Conservation (phyloP, 2,329 filamentous ascomycete species). For the Fusarium sp. region DNA sequence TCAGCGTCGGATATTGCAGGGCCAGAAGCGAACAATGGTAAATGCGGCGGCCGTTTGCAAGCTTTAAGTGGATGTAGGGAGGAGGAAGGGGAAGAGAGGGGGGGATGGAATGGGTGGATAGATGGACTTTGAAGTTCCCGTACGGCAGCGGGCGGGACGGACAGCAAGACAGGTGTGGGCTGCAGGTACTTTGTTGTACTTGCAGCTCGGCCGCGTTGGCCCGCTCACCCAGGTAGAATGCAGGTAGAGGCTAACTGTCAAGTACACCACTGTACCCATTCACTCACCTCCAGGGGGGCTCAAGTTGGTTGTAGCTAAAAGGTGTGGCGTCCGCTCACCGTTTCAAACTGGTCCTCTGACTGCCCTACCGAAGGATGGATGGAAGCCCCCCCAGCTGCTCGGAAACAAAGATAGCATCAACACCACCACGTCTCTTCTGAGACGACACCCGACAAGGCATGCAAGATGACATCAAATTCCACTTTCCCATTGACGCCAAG, state of each 20-base stretch:
- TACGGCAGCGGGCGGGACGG: conserved; percentile 29
- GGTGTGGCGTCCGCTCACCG: conserved; percentile 1
- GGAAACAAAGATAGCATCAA: conserved; percentile 27
- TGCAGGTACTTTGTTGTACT: neutral
- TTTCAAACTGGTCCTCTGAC: conserved; percentile 6
- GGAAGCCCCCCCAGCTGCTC: neutral
- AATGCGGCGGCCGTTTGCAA: conserved; percentile 12
- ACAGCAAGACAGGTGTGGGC: conserved; percentile 10
- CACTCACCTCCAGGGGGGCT: neutral
- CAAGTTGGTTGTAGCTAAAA: conserved; percentile 7
- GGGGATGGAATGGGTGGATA: conserved; percentile 16
- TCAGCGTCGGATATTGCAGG: conserved; percentile 22
- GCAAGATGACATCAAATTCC: conserved; percentile 24
- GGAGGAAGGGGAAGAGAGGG: conserved; percentile 5
- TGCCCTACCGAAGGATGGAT: neutral
- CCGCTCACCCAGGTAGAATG: neutral
- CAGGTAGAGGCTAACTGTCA: neutral
- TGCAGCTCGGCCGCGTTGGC: neutral
- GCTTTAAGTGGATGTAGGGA: conserved; percentile 14
- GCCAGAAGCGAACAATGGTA: conserved; percentile 10
- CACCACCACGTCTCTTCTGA: conserved; percentile 8
- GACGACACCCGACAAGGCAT: conserved; percentile 17
- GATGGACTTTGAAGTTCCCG: conserved; percentile 14
- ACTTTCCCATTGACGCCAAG: neutral
- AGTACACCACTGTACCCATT: neutral